Evolutionary conservation across 2,329 filamentous ascomycete genomes (phyloP), one percentile per base, ranked within the genome.

Genomic region (Nothophaeocryptopus gaeumannii): DNA sequence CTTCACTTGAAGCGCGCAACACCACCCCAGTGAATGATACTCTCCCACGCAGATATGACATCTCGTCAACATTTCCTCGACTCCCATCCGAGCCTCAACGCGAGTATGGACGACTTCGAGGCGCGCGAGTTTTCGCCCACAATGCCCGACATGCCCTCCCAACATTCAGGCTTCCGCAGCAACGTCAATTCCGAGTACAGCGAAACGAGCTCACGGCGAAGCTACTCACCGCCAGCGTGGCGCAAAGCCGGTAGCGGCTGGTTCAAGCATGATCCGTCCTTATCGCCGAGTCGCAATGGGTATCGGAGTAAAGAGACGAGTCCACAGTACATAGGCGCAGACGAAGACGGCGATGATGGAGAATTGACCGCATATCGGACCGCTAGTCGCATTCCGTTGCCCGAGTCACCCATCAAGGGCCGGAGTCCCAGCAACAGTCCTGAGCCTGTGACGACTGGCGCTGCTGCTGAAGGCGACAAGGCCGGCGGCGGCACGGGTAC

Each of bases 151-250:
- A 59, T 79, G 48, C 78, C 78, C 12, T 82, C 78, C 42, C 78
- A 81, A 58, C 81, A 84, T 66, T 85, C 82, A 34, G 82, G 78
- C 62, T 85, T 85, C 72, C 77, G 80, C 58, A 63, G 58, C 54
- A 53, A 54, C 39, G 48, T 59, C 37, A 59, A 59, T 43, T 83
- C 78, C 40, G 76, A 78, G 26, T 70, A 69, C 42, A 68, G 65
- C 54, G 70, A 74, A 51, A 74, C 52, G 68, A 74, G 74, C 50
- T 63, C 70, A 45, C 74, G 78, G 51, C 76, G 78, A 41, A 80
- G 80, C 30, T 86, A 82, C 81, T 83, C 81, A 45, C 84, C 84
- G 35, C 84, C 84, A 2, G 82, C 82, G 10, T 84, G 83, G 75
- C 75, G 80, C 56, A 78, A 76, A 61, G 74, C 74, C 54, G 81